phyloP scores from a whole-genome alignment of 2,329 filamentous ascomycete species.

The Scedosporium boydii region DNA sequence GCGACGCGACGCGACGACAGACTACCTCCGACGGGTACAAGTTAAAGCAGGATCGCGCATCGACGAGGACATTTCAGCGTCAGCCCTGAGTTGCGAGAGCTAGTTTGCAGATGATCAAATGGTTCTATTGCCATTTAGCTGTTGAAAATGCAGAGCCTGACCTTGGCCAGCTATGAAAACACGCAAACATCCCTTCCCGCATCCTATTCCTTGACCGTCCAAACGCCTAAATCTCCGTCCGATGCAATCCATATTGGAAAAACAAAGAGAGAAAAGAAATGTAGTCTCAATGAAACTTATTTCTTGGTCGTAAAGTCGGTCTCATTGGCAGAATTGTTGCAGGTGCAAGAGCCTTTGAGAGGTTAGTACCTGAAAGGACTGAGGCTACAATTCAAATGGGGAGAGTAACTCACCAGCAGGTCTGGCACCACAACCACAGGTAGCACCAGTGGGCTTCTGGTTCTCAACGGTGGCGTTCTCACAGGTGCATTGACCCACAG shows the following conservation, averaged over 20 bases:
- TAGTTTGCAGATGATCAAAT: background rate
- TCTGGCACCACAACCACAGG: slow-evolving; percentile 71
- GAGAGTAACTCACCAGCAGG: slow-evolving; percentile 47
- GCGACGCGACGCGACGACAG: background rate
- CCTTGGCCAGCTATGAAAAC: background rate
- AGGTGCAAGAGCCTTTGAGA: slow-evolving; percentile 61
- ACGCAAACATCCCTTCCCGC: background rate
- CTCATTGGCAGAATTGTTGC: slow-evolving; percentile 71
- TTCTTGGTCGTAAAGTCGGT: slow-evolving; percentile 76
- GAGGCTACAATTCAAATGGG: background rate
- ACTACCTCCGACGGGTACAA: too few species aligned
- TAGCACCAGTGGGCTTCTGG: slow-evolving; percentile 42
- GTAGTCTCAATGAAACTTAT: slow-evolving; percentile 16
- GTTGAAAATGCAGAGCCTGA: background rate
- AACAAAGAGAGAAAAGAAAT: background rate
- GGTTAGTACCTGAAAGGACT: background rate
- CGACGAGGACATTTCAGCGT: too few species aligned
- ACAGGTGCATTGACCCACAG: slow-evolving; percentile 74
- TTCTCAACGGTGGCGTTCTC: slow-evolving; percentile 66
- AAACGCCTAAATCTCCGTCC: background rate
- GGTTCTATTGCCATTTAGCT: background rate
- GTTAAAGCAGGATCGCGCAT: too few species aligned
- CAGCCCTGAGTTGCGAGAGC: too few species aligned
- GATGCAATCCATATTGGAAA: background rate
- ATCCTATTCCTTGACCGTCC: background rate